Evolutionary conservation across 257 asterid species (phyloP).

Genomic region (Primulina eburnea): DNA sequence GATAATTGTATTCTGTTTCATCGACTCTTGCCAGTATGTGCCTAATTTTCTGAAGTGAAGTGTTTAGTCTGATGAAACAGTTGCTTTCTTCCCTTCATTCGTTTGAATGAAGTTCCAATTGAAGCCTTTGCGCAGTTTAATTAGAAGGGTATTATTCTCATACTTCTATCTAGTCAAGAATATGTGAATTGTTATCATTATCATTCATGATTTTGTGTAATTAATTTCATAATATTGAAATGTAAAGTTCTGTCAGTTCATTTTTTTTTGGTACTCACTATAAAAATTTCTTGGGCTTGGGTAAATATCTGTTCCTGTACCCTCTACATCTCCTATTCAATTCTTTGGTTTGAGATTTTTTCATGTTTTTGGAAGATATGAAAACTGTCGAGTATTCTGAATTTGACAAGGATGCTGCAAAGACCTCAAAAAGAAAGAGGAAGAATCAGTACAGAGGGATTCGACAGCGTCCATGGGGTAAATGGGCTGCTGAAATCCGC

Average conservation of each 20-base stretch:
- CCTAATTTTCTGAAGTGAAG: background rate
- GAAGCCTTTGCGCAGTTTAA: background rate
- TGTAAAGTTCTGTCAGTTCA: background rate
- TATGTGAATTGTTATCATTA: background rate
- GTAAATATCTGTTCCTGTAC: no score
- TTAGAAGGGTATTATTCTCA: background rate
- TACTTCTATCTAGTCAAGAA: slow-evolving; percentile 1
- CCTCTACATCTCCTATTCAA: background rate
- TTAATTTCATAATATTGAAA: background rate
- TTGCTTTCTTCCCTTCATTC: background rate
- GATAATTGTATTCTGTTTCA: background rate
- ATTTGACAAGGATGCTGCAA: slow-evolving; percentile 57
- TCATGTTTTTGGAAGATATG: slow-evolving; percentile 34
- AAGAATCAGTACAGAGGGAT: slow-evolving; percentile 94
- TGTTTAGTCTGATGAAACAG: background rate
- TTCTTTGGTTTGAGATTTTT: background rate
- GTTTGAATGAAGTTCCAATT: background rate
- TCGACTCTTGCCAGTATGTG: background rate
- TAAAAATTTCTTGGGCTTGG: background rate
- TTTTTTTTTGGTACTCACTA: no score
- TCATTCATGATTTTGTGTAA: background rate
- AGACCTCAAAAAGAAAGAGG: slow-evolving; percentile 81
- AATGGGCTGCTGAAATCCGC: slow-evolving; percentile 99
- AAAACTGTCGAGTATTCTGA: slow-evolving; percentile 37
- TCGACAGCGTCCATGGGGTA: slow-evolving; percentile 99